Conservation (phyloP, 1,139 yeast genomes). For the Blastobotrys niveus region DNA sequence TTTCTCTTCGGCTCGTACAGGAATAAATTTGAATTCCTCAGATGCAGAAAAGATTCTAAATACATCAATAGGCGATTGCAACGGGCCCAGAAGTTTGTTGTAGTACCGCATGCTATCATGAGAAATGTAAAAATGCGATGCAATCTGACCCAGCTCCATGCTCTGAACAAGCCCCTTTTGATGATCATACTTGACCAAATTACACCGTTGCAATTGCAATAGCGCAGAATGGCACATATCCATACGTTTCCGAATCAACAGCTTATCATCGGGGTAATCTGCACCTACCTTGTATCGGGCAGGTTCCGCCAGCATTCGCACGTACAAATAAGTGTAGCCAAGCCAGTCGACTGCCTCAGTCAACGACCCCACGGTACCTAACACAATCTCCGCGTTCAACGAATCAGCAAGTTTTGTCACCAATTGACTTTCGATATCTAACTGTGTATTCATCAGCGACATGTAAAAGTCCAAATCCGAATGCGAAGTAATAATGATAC, state of each 20-base stretch:
- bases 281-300: slow-evolving; percentile 69
- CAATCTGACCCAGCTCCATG: slow-evolving; percentile 77
- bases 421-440: slow-evolving; percentile 88
- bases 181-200: slow-evolving; percentile 55
- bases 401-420: slow-evolving; percentile 65
- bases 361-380: slow-evolving; percentile 57
- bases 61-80: slow-evolving; percentile 68
- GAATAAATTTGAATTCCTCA: slow-evolving; percentile 77
- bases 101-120: slow-evolving; percentile 63
- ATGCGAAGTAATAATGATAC: slow-evolving; percentile 84
- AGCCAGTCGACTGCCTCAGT: slow-evolving; percentile 77
- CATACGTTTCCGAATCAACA: slow-evolving; percentile 47
- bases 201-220: slow-evolving; percentile 47
- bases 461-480: slow-evolving; percentile 82
- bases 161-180: slow-evolving; percentile 45
- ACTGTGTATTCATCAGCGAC: slow-evolving; percentile 81
- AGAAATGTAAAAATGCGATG: slow-evolving; percentile 81
- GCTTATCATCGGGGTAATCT: slow-evolving; percentile 50
- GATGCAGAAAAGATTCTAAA: slow-evolving; percentile 72
- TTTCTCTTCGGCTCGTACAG: slow-evolving; percentile 83
- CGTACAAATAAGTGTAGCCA: slow-evolving; percentile 69
- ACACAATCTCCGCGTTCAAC: slow-evolving; percentile 80
- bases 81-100: slow-evolving; percentile 55
- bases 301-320: slow-evolving; percentile 75
- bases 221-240: slow-evolving; percentile 79